Percentiles rank a stretch among this genome's conserved stretches.
phyloP scores from a whole-genome alignment of 768 basidiomycete species.

The Suillus tomentosus region DNA sequence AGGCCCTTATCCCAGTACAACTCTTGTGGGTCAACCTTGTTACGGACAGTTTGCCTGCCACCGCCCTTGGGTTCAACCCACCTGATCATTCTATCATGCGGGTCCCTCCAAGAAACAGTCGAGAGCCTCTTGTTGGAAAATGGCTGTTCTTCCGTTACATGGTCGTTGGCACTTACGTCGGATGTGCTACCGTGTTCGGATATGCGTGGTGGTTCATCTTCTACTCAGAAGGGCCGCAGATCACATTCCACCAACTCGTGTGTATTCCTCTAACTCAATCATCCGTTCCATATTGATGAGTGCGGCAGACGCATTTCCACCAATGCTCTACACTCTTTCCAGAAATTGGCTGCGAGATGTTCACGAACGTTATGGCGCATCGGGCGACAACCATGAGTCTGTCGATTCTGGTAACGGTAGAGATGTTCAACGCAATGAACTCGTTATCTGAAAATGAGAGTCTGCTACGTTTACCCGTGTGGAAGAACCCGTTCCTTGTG shows the following conservation, averaged over 20 bases:
- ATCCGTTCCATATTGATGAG: slow-evolving; percentile 13
- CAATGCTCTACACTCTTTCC: slow-evolving; percentile 83
- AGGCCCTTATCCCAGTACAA: slow-evolving; percentile 96
- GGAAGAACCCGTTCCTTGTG: slow-evolving; percentile 94
- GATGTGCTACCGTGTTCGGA: slow-evolving; percentile 92
- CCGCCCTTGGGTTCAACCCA: slow-evolving; percentile 97
- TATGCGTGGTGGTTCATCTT: slow-evolving; percentile 99
- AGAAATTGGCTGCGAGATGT: slow-evolving; percentile 94
- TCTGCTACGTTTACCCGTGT: slow-evolving; percentile 82
- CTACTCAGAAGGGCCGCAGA: slow-evolving; percentile 89
- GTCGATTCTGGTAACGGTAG: slow-evolving; percentile 92
- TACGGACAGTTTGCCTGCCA: slow-evolving; percentile 95
- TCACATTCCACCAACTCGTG: slow-evolving; percentile 90
- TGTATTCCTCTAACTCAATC: slow-evolving; percentile 33
- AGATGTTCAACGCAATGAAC: slow-evolving; percentile 99
- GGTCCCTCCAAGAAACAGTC: slow-evolving; percentile 85
- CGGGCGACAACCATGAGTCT: slow-evolving; percentile 95
- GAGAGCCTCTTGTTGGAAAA: slow-evolving; percentile 85
- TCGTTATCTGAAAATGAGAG: slow-evolving; percentile 98
- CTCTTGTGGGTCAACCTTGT: slow-evolving; percentile 98
- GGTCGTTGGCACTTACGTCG: slow-evolving; percentile 92
- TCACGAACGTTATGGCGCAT: slow-evolving; percentile 82
- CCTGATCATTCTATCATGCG: slow-evolving; percentile 97
- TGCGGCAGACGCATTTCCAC: slow-evolving; percentile 90
- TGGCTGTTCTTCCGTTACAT: slow-evolving; percentile 98